Percentiles rank a stretch among this genome's conserved stretches.
Conservation (phyloP, 495 filamentous ascomycete species). For the Aspergillus baeticus region DNA sequence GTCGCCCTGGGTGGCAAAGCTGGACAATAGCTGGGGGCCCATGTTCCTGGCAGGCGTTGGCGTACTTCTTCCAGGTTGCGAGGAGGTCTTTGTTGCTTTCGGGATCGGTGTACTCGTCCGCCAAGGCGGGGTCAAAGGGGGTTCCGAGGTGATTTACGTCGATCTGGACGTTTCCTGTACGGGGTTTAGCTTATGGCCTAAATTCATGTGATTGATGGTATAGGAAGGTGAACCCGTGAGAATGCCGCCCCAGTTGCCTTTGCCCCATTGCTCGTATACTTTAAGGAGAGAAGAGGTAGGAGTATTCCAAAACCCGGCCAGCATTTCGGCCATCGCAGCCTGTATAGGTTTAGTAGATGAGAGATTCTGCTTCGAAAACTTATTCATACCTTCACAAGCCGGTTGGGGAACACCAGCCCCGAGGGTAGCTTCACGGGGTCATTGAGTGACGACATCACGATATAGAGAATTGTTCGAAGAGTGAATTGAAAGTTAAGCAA, state of each 20-base stretch:
- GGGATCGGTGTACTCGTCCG: conserved; percentile 31
- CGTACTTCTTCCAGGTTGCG: conserved; percentile 46
- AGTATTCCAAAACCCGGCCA: conserved; percentile 30
- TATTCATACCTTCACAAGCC: conserved; percentile 46
- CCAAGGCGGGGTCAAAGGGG: conserved; percentile 41
- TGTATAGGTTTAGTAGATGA: conserved; percentile 12
- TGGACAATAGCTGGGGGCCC: conserved; percentile 54
- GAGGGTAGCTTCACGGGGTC: conserved; percentile 50
- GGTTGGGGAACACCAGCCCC: conserved; percentile 51
- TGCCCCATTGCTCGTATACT: conserved; percentile 48
- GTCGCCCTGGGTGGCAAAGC: conserved; percentile 58
- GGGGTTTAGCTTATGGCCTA: not conserved
- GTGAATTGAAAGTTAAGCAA: not conserved
- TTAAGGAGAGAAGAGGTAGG: conserved; percentile 33
- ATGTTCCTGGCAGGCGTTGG: conserved; percentile 41
- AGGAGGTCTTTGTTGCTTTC: conserved; percentile 30
- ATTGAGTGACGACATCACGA: conserved; percentile 21
- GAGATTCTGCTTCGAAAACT: not conserved
- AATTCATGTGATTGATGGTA: too few species aligned
- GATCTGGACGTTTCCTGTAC: conserved; percentile 55
- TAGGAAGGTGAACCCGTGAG: conserved; percentile 33
- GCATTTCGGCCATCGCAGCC: conserved; percentile 50
- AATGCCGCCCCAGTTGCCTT: conserved; percentile 50
- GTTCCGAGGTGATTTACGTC: conserved; percentile 50
- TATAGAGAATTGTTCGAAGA: not conserved